Conservation (phyloP, 176 grass and related monocot genomes). For the Thinopyrum elongatum region DNA sequence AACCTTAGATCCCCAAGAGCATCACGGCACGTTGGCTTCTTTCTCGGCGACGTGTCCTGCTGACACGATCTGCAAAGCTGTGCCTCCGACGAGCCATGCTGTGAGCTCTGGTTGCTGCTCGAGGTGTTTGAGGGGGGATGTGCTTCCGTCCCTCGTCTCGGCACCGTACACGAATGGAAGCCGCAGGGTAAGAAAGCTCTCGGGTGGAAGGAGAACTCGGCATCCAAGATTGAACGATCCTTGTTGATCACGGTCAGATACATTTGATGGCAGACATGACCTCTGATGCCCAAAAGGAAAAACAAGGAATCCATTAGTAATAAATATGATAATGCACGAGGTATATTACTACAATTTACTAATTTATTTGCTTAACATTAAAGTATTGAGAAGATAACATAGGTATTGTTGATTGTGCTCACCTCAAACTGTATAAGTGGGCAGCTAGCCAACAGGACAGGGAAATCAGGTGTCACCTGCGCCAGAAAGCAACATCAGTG, state of each 20-base stretch:
- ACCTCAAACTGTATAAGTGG: constrained; percentile 86
- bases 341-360: not conserved
- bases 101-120: constrained; percentile 71
- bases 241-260: constrained; percentile 58
- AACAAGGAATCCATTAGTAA: not conserved
- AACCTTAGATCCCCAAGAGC: constrained; percentile 2
- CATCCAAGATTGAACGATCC: constrained; percentile 70
- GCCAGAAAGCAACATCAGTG: constrained; percentile 23
- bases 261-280: constrained; percentile 67
- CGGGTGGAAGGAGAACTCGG: constrained; percentile 77
- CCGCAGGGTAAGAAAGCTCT: constrained; percentile 90
- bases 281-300: constrained; percentile 46
- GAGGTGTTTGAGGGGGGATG: constrained; percentile 53
- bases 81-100: constrained; percentile 91
- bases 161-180: constrained; percentile 90
- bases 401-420: constrained; percentile 20
- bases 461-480: constrained; percentile 86
- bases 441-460: constrained; percentile 72
- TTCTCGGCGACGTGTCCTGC: constrained; percentile 42
- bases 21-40: constrained; percentile 18
- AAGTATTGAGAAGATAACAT: constrained; percentile 12
- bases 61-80: constrained; percentile 76
- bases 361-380: constrained; percentile 4
- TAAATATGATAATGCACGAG: not conserved
- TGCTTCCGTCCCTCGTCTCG: constrained; percentile 56